Conservation (phyloP, 495 filamentous ascomycete species). For the Neurospora tetrasperma region DNA sequence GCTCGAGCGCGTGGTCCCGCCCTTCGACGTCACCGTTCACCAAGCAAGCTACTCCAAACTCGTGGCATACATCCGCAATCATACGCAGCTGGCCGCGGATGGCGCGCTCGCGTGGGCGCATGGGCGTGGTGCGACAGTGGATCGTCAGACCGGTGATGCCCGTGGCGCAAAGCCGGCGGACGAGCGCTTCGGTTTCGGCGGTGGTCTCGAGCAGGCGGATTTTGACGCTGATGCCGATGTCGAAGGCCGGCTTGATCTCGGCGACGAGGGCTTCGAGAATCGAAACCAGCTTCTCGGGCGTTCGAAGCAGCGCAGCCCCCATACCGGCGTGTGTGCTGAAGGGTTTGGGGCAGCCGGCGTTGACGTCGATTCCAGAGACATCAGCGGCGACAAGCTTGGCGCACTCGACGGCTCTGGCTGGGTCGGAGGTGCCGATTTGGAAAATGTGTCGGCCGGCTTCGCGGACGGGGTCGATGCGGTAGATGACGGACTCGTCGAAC, state of each 20-base stretch:
- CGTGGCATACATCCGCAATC: conserved; percentile 64
- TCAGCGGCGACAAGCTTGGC: conserved; percentile 73
- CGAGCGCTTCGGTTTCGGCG: conserved; percentile 60
- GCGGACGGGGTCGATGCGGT: conserved; percentile 63
- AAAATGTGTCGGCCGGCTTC: conserved; percentile 71
- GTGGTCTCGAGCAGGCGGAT: conserved; percentile 77
- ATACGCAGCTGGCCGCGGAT: conserved; percentile 77
- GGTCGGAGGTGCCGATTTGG: conserved; percentile 80
- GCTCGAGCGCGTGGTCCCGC: conserved; percentile 51
- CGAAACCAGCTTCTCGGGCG: conserved; percentile 67
- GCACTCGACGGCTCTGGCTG: conserved; percentile 70
- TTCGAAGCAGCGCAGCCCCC: conserved; percentile 81
- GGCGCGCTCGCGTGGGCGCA: conserved; percentile 81
- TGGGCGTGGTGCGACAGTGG: conserved; percentile 91
- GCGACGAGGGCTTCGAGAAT: conserved; percentile 75
- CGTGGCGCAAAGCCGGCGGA: conserved; percentile 62
- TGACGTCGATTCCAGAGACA: conserved; percentile 91
- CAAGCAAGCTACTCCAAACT: conserved; percentile 76
- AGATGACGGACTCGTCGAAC: conserved; percentile 63
- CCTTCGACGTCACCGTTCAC: conserved; percentile 89
- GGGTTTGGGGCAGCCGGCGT: conserved; percentile 93
- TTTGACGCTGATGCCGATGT: conserved; percentile 91
- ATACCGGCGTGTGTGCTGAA: conserved; percentile 87
- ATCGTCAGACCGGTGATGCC: conserved; percentile 88
- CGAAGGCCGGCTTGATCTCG: conserved; percentile 61